Base-by-base conservation (phyloP, 768 basidiomycete species). In the Mycena haematopus region DNA sequence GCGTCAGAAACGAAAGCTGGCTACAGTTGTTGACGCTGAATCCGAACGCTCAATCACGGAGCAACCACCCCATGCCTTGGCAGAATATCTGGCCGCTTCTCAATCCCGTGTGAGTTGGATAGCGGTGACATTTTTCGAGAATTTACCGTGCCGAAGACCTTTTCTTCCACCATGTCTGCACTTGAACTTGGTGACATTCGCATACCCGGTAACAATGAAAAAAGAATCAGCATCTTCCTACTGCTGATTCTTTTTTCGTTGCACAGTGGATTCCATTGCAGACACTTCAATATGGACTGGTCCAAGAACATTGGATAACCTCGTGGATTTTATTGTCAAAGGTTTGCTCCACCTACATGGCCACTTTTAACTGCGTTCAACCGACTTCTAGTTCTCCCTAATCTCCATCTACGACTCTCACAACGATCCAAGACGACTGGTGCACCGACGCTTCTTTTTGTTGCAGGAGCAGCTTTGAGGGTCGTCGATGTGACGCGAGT, bases 391-490 rank as follows among this genome's bases (percentile, higher is more conserved):
- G 93, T 81, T 66, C 78, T 89, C 53, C 93, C 90, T 58, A 81
- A 78, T 54, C 78, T 95, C 27, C 86, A 83, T 69, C 83, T 82
- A 65, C 86, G 92, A 58, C 77, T 98, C 13, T 80, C 82, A 27
- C 94, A 96, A 73, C 81, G 80, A 68, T 86, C 94, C 52, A 93
- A 92, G 72, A 78, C 81, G 50, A 84, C 82, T 61, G 95, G 94
- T n/a, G 84, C 93, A 40, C 96, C 96, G 2, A 93, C 93, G 3
- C 78, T 97, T 45, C 76, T 99, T 14, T 91, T 94, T 70, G 74
- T 99, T 47, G 84, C 93, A 17, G 87, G 89, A 27, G 93, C 95
- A n/a, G 96, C 96, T 5, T 81, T 98, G 36, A 85, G 96, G 53
- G 95, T 95, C n/a, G 89, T 88, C 53, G 94, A 98, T 74, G 85